These are phyloP conservation scores for Phytophthora pini DNA, from an alignment of 352 stramenopile species.

Conservation along the genomic window DNA sequence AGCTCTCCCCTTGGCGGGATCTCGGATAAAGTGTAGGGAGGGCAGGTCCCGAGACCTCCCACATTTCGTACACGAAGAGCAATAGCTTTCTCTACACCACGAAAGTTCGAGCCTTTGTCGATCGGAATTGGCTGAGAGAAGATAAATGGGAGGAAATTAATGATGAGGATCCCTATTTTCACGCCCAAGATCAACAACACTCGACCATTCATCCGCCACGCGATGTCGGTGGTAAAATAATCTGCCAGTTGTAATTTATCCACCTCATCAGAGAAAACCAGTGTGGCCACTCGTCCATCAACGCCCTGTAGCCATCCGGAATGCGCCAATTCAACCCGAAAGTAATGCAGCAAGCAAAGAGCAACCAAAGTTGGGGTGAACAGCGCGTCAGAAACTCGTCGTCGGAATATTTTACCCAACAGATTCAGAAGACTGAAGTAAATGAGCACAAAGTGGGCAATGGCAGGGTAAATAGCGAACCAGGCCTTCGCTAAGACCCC, in stretches of 20 bases:
- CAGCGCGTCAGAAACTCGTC: background rate
- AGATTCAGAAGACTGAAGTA: background rate
- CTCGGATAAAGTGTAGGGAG: background rate
- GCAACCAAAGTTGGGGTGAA: background rate
- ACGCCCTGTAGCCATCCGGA: background rate
- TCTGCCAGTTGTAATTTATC: background rate
- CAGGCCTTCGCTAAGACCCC: background rate
- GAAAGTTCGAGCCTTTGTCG: background rate
- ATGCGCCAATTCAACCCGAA: background rate
- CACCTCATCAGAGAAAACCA: background rate
- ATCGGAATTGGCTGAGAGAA: background rate
- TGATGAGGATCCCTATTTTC: background rate
- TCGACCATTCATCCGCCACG: background rate
- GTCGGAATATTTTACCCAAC: background rate
- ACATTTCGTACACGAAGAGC: background rate
- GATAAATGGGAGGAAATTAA: background rate
- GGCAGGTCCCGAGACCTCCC: background rate
- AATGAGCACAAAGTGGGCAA: background rate
- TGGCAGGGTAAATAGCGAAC: background rate
- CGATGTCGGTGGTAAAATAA: background rate
- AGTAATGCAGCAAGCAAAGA: background rate
- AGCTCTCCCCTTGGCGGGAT: too few relatives aligned
- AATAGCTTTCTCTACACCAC: background rate
- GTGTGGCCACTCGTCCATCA: background rate
- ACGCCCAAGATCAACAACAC: background rate